Evolutionary conservation across 2,329 filamentous ascomycete genomes (phyloP).

Genomic region (Pyricularia sp.): DNA sequence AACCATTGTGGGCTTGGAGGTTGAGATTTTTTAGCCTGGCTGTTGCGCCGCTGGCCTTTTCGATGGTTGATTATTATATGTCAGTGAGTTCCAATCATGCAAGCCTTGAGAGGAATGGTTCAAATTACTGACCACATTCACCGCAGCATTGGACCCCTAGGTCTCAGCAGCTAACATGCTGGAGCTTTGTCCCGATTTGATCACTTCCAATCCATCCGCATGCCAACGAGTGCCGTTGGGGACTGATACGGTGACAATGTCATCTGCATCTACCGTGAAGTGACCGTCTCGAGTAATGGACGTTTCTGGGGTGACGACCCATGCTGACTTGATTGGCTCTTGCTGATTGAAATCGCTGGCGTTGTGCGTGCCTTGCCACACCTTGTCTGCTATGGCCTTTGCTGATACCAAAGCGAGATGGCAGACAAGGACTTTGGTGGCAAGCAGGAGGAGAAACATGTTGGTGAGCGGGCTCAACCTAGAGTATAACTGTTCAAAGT

Average conservation of each 20-base stretch:
- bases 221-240: neutral
- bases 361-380: neutral
- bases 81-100: neutral
- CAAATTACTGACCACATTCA: neutral
- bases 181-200: neutral
- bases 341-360: neutral
- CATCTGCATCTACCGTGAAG: neutral
- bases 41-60: neutral
- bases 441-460: neutral
- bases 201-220: neutral
- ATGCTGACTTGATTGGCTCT: neutral
- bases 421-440: neutral
- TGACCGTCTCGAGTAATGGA: neutral
- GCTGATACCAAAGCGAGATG: neutral
- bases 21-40: neutral
- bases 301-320: neutral
- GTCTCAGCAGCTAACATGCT: neutral
- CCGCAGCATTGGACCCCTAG: constrained; percentile 2
- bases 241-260: neutral
- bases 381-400: neutral
- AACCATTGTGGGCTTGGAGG: neutral
- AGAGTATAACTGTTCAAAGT: neutral
- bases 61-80: neutral
- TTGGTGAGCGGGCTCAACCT: neutral
- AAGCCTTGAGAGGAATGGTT: too few relatives aligned